Percentiles rank a stretch among this genome's conserved stretches.
Conservation (phyloP, 345 rosid genomes). For the Laguncularia racemosa region DNA sequence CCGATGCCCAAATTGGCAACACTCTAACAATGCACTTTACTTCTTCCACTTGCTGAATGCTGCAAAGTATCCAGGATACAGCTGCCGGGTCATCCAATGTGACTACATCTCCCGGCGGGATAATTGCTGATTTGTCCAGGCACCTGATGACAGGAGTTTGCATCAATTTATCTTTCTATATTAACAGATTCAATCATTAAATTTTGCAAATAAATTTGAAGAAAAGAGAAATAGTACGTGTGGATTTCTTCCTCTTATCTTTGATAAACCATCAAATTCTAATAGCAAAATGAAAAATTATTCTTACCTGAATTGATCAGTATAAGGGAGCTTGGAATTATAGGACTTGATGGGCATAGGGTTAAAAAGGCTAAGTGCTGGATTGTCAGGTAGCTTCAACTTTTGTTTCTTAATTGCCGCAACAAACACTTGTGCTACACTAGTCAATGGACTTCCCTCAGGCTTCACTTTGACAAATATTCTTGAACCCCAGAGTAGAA, state of each 20-base stretch:
- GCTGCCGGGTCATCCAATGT: slow-evolving; percentile 28
- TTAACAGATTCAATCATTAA: no score
- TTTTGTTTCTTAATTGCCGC: slow-evolving; percentile 52
- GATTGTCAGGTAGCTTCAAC: slow-evolving; percentile 31
- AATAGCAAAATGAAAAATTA: no score
- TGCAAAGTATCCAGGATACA: slow-evolving; percentile 41
- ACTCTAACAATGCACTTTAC: slow-evolving; percentile 26
- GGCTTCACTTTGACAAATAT: slow-evolving; percentile 32
- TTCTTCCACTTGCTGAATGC: slow-evolving; percentile 47
- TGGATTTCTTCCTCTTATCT: no score
- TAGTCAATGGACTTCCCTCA: slow-evolving; percentile 27
- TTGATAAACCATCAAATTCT: no score
- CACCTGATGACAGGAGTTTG: neutral
- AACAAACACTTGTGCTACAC: slow-evolving; percentile 33
- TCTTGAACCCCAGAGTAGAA: slow-evolving; percentile 31
- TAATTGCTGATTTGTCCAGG: slow-evolving; percentile 33
- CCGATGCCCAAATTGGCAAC: slow-evolving; percentile 10
- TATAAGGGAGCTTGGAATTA: slow-evolving; percentile 28
- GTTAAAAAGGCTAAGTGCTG: slow-evolving; percentile 24
- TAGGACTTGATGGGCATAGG: slow-evolving; percentile 19
- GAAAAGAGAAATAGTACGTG: no score
- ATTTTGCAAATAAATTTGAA: neutral
- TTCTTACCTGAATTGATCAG: slow-evolving; percentile 35
- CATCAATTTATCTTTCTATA: no score
- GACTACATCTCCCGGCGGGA: slow-evolving; percentile 17